Evolutionary conservation across 805 yeast species (phyloP).

Genomic region (Myxozyma neglecta): DNA sequence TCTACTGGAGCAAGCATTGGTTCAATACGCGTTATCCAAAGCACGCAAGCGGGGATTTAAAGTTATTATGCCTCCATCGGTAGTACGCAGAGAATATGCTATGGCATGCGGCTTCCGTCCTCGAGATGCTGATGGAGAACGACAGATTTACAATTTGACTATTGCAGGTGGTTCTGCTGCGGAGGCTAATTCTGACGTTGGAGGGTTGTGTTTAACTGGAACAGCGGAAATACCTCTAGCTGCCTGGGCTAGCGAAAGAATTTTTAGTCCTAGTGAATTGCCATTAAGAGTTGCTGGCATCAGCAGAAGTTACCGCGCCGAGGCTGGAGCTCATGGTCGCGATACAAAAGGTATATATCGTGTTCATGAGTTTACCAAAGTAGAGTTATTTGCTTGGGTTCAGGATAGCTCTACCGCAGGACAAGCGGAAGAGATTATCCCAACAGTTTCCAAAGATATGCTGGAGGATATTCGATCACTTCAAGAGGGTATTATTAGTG

Average conservation of each 20-base stretch:
- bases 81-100: slow-evolving; percentile 74
- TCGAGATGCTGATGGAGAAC: slow-evolving; percentile 80
- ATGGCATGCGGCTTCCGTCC: slow-evolving; percentile 95
- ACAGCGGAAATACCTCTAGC: slow-evolving; percentile 96
- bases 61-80: slow-evolving; percentile 78
- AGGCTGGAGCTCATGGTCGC: slow-evolving; percentile 94
- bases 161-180: slow-evolving; percentile 44
- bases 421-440: slow-evolving; percentile 4
- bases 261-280: slow-evolving; percentile 44
- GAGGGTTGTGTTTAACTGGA: slow-evolving; percentile 68
- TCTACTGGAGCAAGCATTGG: slow-evolving; percentile 80
- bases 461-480: slow-evolving; percentile 61
- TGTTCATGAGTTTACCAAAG: slow-evolving; percentile 95
- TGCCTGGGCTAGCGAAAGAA: slow-evolving; percentile 61
- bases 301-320: slow-evolving; percentile 87
- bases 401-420: slow-evolving; percentile 16
- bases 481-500: slow-evolving; percentile 63
- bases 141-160: slow-evolving; percentile 71
- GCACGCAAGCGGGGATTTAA: slow-evolving; percentile 70
- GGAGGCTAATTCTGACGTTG: slow-evolving; percentile 2
- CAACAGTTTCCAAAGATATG: slow-evolving; percentile 45
- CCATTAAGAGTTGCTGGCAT: slow-evolving; percentile 73
- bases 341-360: slow-evolving; percentile 90
- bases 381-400: slow-evolving; percentile 78
- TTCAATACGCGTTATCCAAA: slow-evolving; percentile 68